Evolutionary conservation across 208 protist species (phyloP), one percentile per base, ranked within the genome.

Genomic region (Acanthamoeba lenticulata): DNA sequence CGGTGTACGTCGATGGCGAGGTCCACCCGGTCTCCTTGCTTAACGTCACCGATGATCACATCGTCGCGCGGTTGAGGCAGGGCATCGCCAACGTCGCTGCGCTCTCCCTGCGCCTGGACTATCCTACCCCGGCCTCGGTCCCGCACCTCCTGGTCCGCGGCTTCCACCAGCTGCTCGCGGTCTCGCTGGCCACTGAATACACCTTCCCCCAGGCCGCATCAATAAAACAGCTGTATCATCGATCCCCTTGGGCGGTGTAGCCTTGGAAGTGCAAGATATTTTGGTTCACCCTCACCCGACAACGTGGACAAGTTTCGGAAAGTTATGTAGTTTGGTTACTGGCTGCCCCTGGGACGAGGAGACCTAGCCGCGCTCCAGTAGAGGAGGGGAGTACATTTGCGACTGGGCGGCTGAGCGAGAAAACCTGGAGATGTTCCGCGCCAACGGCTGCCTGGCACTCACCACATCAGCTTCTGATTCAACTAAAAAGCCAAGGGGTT

Each of bases 161-260:
- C 89, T 99, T 99, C 98, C 99, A 99, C 97, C 99, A 99, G 91
- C 90, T 99, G 44, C 94, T 99, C 24, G 97, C 98, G 38, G 96
- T 99, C 45, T 98, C 98, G 45, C 86, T 99, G 90, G 99, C 95
- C 62, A 99, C 99, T 29, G 97, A 98, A 32, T 98, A 98, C 98
- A 83, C 94, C 27, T 97, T 98, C 95, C 90, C 95, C 34, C 72
- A 92, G 34, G 96, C 96, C 17, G 90, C 9, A 4, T 65, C 52
- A 21, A 24, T 60, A 11, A 60, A 60, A 21, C 52, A 60, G 52
- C 52, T 60, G 52, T n/a, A n/a, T n/a, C n/a, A n/a, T n/a, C n/a
- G n/a, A n/a, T n/a, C n/a, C n/a, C n/a, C n/a, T n/a, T n/a, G n/a
- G n/a, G n/a, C n/a, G n/a, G n/a, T n/a, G n/a, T n/a, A n/a, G n/a